Conservation (phyloP, 495 filamentous ascomycete species). For the Immersiella caudata region DNA sequence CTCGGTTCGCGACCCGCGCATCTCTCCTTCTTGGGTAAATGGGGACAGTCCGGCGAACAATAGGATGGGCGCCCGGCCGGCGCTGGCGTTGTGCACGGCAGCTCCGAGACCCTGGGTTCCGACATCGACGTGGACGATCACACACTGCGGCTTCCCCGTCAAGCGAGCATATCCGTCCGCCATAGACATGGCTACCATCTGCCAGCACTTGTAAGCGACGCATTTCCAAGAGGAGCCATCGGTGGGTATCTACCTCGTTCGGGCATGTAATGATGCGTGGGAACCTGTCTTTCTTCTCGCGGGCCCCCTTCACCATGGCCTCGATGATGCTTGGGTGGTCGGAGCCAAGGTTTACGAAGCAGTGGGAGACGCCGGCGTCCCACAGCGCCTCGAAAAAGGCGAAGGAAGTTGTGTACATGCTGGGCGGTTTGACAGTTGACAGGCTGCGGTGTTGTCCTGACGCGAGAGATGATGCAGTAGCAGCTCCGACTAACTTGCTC, state of each 20-base stretch:
- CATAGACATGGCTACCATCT: slow-evolving; percentile 99
- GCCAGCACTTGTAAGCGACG: slow-evolving; percentile 18
- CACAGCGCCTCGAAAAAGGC: slow-evolving; percentile 96
- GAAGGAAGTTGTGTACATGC: slow-evolving; percentile 57
- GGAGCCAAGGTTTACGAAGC: slow-evolving; percentile 94
- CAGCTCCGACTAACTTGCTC: not conserved
- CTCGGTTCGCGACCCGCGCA: slow-evolving; percentile 84
- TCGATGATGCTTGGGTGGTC: slow-evolving; percentile 92
- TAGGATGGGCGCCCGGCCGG: slow-evolving; percentile 82
- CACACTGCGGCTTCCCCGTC: slow-evolving; percentile 82
- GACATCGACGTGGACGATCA: slow-evolving; percentile 96
- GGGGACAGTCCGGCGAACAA: slow-evolving; percentile 91
- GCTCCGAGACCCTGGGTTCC: slow-evolving; percentile 88
- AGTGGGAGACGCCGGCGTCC: slow-evolving; percentile 87
- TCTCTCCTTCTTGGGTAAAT: slow-evolving; percentile 88
- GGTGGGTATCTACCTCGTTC: slow-evolving; percentile 64
- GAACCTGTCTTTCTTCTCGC: slow-evolving; percentile 65
- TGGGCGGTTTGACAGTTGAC: slow-evolving; percentile 20
- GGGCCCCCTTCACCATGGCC: slow-evolving; percentile 89
- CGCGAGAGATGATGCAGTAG: not conserved
- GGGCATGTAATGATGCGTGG: slow-evolving; percentile 91
- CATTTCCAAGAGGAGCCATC: not conserved
- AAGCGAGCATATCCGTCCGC: slow-evolving; percentile 92
- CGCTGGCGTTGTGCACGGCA: slow-evolving; percentile 88
- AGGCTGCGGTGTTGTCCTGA: not conserved